Evolutionary conservation across 192 early-diverging fungal genomes (phyloP).

Genomic region (Coemansia sp.): DNA sequence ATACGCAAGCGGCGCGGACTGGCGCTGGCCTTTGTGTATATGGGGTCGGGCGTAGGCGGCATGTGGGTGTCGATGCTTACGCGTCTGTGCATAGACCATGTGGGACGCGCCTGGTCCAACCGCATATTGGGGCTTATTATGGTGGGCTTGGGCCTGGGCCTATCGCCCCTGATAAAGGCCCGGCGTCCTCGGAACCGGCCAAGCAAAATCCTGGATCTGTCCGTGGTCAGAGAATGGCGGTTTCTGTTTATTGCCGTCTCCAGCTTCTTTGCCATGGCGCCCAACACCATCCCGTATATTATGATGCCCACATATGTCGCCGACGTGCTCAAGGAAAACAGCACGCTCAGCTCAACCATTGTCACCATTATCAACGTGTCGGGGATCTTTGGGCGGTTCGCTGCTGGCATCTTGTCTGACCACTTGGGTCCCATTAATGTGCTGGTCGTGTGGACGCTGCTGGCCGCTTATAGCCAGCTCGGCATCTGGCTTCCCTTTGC

Average conservation of each 20-base stretch:
- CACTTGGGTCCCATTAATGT: constrained; percentile 38
- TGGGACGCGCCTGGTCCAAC: constrained; percentile 41
- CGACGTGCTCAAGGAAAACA: constrained; percentile 29
- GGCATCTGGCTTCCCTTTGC: constrained; percentile 49
- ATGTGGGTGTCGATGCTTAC: constrained; percentile 45
- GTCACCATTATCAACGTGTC: constrained; percentile 49
- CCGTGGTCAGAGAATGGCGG: constrained; percentile 34
- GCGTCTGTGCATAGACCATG: constrained; percentile 17
- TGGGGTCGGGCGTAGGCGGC: constrained; percentile 46
- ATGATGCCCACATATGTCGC: constrained; percentile 48
- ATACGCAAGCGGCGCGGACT: constrained; percentile 29
- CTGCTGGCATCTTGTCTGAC: constrained; percentile 38
- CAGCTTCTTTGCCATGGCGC: constrained; percentile 50
- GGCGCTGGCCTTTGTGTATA: constrained; percentile 34
- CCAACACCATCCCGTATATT: constrained; percentile 50
- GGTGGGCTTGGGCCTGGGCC: constrained; percentile 22
- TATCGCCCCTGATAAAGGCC: constrained; percentile 38
- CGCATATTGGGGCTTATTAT: constrained; percentile 39
- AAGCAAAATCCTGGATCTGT: constrained; percentile 26
- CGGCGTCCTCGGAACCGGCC: constrained; percentile 15
- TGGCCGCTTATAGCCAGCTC: constrained; percentile 41
- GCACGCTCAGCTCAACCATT: constrained; percentile 26
- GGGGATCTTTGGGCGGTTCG: constrained; percentile 44
- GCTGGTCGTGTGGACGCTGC: constrained; percentile 31
- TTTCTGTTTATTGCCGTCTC: constrained; percentile 40